Base-by-base conservation (phyloP, 768 basidiomycete species). In the Hydnomerulius pinastri region DNA sequence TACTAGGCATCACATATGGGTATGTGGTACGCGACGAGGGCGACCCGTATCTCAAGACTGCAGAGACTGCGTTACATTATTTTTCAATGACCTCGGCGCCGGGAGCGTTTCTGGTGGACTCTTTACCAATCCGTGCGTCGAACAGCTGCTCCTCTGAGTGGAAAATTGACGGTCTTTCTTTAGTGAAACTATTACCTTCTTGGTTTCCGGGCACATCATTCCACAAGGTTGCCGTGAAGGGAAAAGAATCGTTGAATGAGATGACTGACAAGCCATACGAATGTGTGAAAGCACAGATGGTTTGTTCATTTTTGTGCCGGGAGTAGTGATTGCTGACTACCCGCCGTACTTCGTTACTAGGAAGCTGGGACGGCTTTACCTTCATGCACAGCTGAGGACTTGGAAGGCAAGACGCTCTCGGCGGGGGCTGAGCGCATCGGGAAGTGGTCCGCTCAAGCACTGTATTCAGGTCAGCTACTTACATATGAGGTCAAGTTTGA, bases 1-100 rank as follows among this genome's bases (percentile, higher is more conserved):
- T 73, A 45, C 53, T 64, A 43, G 59, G 51, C 4, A 54, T 65
- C 20, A 64, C 70, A 5, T 69, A 72, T 39, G 72, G 73, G 4
- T 54, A 71, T n/a, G 56, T 71, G 6, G 63, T 68, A 5, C 28
- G 55, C 33, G 55, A 62, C 8, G 51, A 60, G 12, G 46, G 70
- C 37, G 72, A 73, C 50, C 68, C 64, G 3, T 72, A 65, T 50
- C 57, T 66, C 36, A 27, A 56, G n/a, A 45, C 57, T 12, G 59
- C 59, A 8, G 63, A 70, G 36, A 45, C 55, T 10, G 61, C 58
- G 6, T 43, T 58, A 6, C 52, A 56, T 1, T 41, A 51, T 7
- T 43, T 65, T 5, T 27, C 58, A 10, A 56, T 45, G 24, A 69
- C 67, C 23, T 63, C 55, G 0, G 41, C 62, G 10, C 69, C 69